Conservation (phyloP, 352 stramenopile genomes). For the Phytophthora brassicae region DNA sequence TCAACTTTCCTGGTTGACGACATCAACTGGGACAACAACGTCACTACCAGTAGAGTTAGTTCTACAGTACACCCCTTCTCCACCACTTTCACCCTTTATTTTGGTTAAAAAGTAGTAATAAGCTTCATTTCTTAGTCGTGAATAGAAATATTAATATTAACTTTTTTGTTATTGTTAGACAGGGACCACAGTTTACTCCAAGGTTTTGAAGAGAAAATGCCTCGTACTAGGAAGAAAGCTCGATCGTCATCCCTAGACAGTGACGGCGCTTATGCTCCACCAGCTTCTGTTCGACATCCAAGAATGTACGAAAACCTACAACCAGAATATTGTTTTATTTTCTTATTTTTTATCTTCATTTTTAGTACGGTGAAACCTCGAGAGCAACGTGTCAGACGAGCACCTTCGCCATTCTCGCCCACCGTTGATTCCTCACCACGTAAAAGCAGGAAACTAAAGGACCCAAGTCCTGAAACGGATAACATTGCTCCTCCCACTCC, state of each 20-base stretch:
- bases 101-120: neutral
- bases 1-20: constrained; percentile 14
- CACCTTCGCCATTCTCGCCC: constrained; percentile 33
- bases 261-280: constrained; percentile 28
- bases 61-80: neutral
- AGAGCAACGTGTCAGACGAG: constrained; percentile 32
- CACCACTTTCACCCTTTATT: neutral
- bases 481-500: constrained; percentile 4
- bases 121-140: constrained; percentile 24
- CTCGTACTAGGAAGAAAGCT: constrained; percentile 34
- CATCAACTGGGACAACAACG: constrained; percentile 16
- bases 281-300: constrained; percentile 29
- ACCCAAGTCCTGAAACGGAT: constrained; percentile 11
- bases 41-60: constrained; percentile 1
- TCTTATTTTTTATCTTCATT: no score
- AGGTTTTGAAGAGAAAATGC: no score
- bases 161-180: constrained; percentile 35
- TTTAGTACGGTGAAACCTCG: constrained; percentile 30
- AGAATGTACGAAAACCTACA: constrained; percentile 40
- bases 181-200: no score
- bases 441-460: constrained; percentile 33
- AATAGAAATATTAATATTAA: constrained; percentile 20
- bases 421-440: constrained; percentile 12
- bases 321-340: constrained; percentile 13
- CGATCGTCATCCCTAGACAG: constrained; percentile 13